Percentiles rank a stretch among this genome's conserved stretches.
These are phyloP conservation scores for Sechiopsis laciniata DNA, from an alignment of 306 rosid species.

Conservation along the genomic window DNA sequence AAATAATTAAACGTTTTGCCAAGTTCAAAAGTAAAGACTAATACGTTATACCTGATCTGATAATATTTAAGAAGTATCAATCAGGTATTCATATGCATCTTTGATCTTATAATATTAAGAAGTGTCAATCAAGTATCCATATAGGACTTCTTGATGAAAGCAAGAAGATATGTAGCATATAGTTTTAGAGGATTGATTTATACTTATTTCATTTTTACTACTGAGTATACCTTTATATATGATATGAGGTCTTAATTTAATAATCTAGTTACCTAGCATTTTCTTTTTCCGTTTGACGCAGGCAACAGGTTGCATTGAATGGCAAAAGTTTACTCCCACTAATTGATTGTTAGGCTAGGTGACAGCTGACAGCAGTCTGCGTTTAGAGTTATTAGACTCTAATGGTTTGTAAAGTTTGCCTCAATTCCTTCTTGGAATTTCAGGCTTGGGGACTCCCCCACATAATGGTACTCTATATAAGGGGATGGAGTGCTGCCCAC, in stretches of 20 bases:
- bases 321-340: neutral
- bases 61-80: neutral
- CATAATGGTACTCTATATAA: neutral
- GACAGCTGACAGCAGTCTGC: neutral
- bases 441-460: neutral
- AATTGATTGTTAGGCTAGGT: neutral
- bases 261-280: neutral
- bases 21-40: neutral
- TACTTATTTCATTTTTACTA: neutral
- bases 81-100: neutral
- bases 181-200: neutral
- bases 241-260: neutral
- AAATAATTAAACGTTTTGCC: neutral
- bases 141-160: too few species aligned
- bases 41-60: neutral
- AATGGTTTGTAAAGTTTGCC: neutral
- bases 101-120: too few species aligned
- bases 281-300: neutral
- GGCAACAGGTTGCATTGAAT: neutral
- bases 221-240: neutral
- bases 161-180: neutral
- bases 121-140: too few species aligned
- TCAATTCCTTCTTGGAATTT: neutral
- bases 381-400: neutral
- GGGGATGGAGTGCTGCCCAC: neutral